Percentiles rank a stretch among this genome's conserved stretches.
Conservation (phyloP, 306 rosid species). For the Leucaena leucocephala region DNA sequence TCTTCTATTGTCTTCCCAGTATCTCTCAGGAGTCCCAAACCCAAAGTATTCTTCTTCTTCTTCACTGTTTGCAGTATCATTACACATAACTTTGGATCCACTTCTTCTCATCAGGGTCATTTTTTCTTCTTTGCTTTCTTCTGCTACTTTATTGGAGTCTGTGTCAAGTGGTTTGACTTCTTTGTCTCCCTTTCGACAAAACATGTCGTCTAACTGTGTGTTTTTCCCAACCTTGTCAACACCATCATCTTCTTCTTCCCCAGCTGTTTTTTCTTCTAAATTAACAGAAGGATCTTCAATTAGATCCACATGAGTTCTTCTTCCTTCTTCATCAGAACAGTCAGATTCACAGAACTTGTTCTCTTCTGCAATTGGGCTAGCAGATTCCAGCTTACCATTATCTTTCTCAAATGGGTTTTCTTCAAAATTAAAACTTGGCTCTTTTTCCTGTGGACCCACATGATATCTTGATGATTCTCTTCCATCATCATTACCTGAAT, state of each 20-base stretch:
- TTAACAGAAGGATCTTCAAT: background rate
- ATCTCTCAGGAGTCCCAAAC: constrained; percentile 42
- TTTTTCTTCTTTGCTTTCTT: constrained; percentile 48
- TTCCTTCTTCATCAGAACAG: background rate
- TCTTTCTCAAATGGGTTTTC: constrained; percentile 1
- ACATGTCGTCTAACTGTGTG: constrained; percentile 34
- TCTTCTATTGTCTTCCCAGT: constrained; percentile 10
- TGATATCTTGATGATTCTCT: constrained; percentile 4
- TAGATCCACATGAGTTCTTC: background rate
- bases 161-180: constrained; percentile 4
- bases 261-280: background rate
- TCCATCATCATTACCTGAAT: background rate
- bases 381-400: background rate
- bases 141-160: constrained; percentile 60
- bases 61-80: background rate
- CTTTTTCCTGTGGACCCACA: background rate
- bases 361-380: background rate
- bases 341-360: background rate
- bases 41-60: constrained; percentile 37
- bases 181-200: constrained; percentile 41
- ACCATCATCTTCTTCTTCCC: background rate
- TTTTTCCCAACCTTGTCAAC: constrained; percentile 3
- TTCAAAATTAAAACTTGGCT: background rate
- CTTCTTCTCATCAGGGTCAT: constrained; percentile 28
- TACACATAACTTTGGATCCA: constrained; percentile 52